Conservation (phyloP, 768 basidiomycete species). For the Rhizopogon salebrosus region DNA sequence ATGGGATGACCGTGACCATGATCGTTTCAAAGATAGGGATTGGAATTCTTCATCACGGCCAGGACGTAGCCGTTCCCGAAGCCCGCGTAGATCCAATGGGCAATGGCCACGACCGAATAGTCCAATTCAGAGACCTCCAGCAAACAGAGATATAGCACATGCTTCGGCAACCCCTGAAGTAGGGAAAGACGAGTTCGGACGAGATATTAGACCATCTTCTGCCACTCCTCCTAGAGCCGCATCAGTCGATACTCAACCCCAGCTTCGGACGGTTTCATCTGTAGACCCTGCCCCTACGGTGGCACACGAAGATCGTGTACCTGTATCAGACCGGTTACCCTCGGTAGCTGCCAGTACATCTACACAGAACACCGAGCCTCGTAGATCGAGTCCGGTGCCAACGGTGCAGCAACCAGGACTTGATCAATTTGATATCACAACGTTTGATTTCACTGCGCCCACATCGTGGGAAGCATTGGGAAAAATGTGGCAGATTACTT, state of each 20-base stretch:
- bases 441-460: slow-evolving; percentile 71
- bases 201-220: slow-evolving; percentile 65
- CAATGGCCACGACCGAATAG: slow-evolving; percentile 55
- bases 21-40: slow-evolving; percentile 39
- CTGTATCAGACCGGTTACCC: slow-evolving; percentile 32
- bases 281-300: slow-evolving; percentile 39
- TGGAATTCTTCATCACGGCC: slow-evolving; percentile 33
- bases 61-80: slow-evolving; percentile 67
- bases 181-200: slow-evolving; percentile 84
- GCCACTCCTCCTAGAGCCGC: slow-evolving; percentile 24
- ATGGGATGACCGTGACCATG: slow-evolving; percentile 51
- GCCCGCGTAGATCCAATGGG: slow-evolving; percentile 57
- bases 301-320: slow-evolving; percentile 45
- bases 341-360: slow-evolving; percentile 56
- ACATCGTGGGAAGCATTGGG: slow-evolving; percentile 78
- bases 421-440: slow-evolving; percentile 62
- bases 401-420: slow-evolving; percentile 42
- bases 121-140: slow-evolving; percentile 47
- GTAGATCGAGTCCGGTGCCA: slow-evolving; percentile 31
- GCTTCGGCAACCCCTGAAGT: slow-evolving; percentile 25
- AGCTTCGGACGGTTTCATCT: slow-evolving; percentile 29
- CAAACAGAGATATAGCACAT: slow-evolving; percentile 22
- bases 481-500: slow-evolving; percentile 67
- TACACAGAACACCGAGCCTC: slow-evolving; percentile 36
- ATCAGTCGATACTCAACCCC: slow-evolving; percentile 21